Base-by-base conservation (phyloP, 208 protist species). In the Trypanosoma brucei region DNA sequence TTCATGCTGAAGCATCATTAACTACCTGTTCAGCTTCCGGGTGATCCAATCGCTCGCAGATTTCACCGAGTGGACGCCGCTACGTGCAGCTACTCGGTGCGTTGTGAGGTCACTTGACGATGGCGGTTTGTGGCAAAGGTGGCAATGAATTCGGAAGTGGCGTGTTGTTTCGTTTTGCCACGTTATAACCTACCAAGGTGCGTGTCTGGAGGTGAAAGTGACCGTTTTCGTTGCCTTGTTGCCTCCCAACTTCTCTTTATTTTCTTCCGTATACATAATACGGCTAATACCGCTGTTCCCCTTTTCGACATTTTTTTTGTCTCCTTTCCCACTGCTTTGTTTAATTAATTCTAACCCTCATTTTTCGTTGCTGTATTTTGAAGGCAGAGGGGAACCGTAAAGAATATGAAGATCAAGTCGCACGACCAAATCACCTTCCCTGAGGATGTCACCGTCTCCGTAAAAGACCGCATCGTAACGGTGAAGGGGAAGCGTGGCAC, bases 401-500 rank as follows among this genome's bases (percentile, higher is more conserved):
- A 46, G 42, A 80, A 55, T 51, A 71, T 80, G 65, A 94, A 92
- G 79, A 72, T 94, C 65, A 88, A 84, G 80, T 81, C 76, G 59
- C 70, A 83, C 53, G 62, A 70, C 59, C 59, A 54, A 65, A 68
- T 92, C 49, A 66, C 72, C 5, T 90, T 84, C 73, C 88, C 88
- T 9, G 88, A 88, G 68, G 83, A 67, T 50, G 86, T 91, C 44
- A 73, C 59, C 22, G 75, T 88, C 13, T 55, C 65, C 56, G 83
- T 89, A 54, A 81, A 82, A 76, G 75, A 78, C 76, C 82, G 86
- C 76, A 65, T 83, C 53, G 80, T 92, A 62, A 86, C 81, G 54
- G 97, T 99, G 45, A 98, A 70, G 42, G 98, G 98, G 54, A 92
- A 93, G 64, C 92, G 98, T 59, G 98, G 98, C 55, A 94, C 78